Evolutionary conservation across 495 filamentous ascomycete genomes (phyloP).

Genomic region (Tuber microsphaerosporum): DNA sequence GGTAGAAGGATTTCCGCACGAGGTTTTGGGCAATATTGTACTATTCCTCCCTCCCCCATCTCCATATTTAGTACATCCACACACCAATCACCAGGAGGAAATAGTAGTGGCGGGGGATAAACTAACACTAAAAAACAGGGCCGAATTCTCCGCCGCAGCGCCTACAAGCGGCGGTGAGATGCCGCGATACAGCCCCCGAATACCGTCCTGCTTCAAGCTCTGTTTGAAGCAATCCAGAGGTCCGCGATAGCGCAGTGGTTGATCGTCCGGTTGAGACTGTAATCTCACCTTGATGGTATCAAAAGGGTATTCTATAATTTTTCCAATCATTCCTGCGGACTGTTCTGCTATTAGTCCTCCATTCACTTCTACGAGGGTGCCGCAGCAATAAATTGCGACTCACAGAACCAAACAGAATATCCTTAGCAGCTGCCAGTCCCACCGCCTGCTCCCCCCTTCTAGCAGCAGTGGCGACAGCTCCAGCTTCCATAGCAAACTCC

Average conservation of each 20-base stretch:
- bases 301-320: conserved; percentile 95
- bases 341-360: conserved; percentile 40
- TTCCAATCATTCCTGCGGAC: conserved; percentile 83
- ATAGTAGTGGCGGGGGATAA: neutral
- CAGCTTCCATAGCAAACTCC: conserved; percentile 1
- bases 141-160: conserved; percentile 87
- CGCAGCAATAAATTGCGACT: conserved; percentile 40
- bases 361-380: conserved; percentile 2
- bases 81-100: neutral
- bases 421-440: conserved; percentile 64
- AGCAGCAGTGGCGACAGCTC: neutral
- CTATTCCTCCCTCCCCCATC: conserved; percentile 30
- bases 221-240: conserved; percentile 91
- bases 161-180: conserved; percentile 86
- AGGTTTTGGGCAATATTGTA: conserved; percentile 64
- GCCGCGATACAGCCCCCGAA: conserved; percentile 79
- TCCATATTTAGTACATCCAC: neutral
- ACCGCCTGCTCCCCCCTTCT: conserved; percentile 45
- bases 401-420: conserved; percentile 78
- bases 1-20: conserved; percentile 54
- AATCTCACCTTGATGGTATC: conserved; percentile 91
- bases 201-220: conserved; percentile 63
- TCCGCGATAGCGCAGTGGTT: conserved; percentile 74
- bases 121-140: conserved; percentile 74
- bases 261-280: conserved; percentile 73